phyloP scores from a whole-genome alignment of 352 stramenopile species.

The Pythium rhizo-oryzae region DNA sequence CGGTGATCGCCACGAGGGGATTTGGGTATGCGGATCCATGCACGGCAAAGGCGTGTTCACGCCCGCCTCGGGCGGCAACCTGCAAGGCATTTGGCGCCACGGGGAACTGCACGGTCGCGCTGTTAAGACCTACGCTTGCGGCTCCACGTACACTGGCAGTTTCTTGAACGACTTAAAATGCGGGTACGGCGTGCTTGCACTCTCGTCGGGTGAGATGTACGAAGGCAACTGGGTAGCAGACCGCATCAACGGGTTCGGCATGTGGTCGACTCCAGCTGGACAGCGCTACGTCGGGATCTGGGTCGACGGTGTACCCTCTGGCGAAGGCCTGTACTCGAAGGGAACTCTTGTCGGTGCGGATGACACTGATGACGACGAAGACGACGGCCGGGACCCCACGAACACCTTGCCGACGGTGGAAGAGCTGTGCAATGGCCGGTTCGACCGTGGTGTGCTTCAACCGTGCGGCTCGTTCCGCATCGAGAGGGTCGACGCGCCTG shows the following conservation, averaged over 20 bases:
- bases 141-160: constrained; percentile 55
- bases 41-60: constrained; percentile 68
- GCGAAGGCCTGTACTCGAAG: constrained; percentile 55
- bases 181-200: constrained; percentile 60
- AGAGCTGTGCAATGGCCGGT: constrained; percentile 39
- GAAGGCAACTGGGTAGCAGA: constrained; percentile 66
- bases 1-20: constrained; percentile 66
- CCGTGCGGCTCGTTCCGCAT: constrained; percentile 52
- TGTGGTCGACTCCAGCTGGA: constrained; percentile 51
- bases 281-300: constrained; percentile 60
- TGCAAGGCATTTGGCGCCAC: constrained; percentile 53
- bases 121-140: constrained; percentile 58
- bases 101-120: constrained; percentile 48
- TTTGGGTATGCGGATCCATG: constrained; percentile 57
- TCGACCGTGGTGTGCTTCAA: constrained; percentile 46
- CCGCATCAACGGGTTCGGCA: constrained; percentile 63
- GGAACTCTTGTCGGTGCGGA: constrained; percentile 25
- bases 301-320: constrained; percentile 52
- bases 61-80: constrained; percentile 30
- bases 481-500: constrained; percentile 9
- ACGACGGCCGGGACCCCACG: constrained; percentile 13
- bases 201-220: constrained; percentile 63
- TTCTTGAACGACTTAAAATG: constrained; percentile 49
- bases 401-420: constrained; percentile 6
- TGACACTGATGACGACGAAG: constrained; percentile 23